These are phyloP conservation scores for Ambrosiella beaveri DNA, from an alignment of 2,329 filamentous ascomycete genomes.

Conservation along the genomic window DNA sequence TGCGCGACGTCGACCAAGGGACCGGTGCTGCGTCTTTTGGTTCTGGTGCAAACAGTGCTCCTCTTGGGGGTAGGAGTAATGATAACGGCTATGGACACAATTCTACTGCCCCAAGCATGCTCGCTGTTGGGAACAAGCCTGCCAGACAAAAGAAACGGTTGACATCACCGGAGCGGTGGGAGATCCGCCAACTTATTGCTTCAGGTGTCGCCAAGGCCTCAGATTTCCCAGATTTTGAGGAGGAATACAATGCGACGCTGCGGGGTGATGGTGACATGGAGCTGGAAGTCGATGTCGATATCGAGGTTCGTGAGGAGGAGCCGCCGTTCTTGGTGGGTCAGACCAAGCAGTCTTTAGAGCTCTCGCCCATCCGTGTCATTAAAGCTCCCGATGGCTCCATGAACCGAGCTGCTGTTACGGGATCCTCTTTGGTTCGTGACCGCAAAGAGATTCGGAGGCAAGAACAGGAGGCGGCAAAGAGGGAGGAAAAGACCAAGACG, in stretches of 20 bases:
- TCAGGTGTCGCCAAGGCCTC: slow-evolving; percentile 84
- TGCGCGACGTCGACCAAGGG: slow-evolving; percentile 92
- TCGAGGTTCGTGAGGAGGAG: slow-evolving; percentile 90
- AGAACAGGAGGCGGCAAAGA: slow-evolving; percentile 58
- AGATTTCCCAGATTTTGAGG: slow-evolving; percentile 86
- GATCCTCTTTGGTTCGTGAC: slow-evolving; percentile 75
- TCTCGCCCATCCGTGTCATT: slow-evolving; percentile 89
- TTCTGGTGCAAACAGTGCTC: slow-evolving; percentile 80
- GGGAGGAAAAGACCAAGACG: slow-evolving; percentile 54
- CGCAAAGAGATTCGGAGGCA: slow-evolving; percentile 75
- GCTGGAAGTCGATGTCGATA: slow-evolving; percentile 90
- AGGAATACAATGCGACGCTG: slow-evolving; percentile 79
- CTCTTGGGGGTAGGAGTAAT: slow-evolving; percentile 48
- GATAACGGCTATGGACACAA: not conserved
- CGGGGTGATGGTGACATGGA: slow-evolving; percentile 77
- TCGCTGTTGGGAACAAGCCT: slow-evolving; percentile 16
- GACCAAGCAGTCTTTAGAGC: slow-evolving; percentile 85
- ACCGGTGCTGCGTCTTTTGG: slow-evolving; percentile 71
- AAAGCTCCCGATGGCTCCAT: slow-evolving; percentile 97
- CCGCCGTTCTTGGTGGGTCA: slow-evolving; percentile 91
- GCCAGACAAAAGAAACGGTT: slow-evolving; percentile 62
- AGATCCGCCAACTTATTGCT: slow-evolving; percentile 89
- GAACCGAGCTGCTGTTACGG: slow-evolving; percentile 89
- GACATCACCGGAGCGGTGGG: slow-evolving; percentile 94
- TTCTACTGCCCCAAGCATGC: slow-evolving; percentile 17